Percentiles rank a stretch among this genome's conserved stretches.
phyloP scores from a whole-genome alignment of 2,329 filamentous ascomycete species.

The Tympanopsis confertula region DNA sequence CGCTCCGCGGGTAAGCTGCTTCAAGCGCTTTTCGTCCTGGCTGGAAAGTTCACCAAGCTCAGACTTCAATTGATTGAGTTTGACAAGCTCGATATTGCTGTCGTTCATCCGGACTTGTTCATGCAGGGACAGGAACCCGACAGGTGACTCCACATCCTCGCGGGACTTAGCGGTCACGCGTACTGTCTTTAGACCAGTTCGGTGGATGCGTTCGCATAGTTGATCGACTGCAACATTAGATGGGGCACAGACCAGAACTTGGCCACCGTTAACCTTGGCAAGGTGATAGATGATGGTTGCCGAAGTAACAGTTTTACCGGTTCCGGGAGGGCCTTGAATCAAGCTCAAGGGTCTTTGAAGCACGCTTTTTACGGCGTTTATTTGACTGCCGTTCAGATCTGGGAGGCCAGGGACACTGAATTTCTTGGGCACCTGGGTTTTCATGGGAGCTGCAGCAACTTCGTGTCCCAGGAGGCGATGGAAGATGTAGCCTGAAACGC shows the following conservation, averaged over 20 bases:
- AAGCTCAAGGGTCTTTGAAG: conserved; percentile 86
- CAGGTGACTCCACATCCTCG: conserved; percentile 96
- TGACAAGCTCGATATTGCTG: conserved; percentile 84
- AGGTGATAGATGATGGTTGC: conserved; percentile 98
- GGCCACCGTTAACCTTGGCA: conserved; percentile 85
- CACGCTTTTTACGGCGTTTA: conserved; percentile 90
- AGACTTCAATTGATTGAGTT: conserved; percentile 83
- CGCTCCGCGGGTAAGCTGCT: conserved; percentile 83
- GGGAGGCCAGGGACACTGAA: conserved; percentile 90
- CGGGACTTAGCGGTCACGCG: conserved; percentile 97
- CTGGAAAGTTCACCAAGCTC: conserved; percentile 86
- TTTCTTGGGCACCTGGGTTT: conserved; percentile 89
- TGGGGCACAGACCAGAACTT: conserved; percentile 90
- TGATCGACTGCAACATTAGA: conserved; percentile 98
- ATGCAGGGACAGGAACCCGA: conserved; percentile 87
- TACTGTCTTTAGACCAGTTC: conserved; percentile 89
- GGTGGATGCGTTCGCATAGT: conserved; percentile 90
- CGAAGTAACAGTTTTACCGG: conserved; percentile 96
- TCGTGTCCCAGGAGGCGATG: conserved; percentile 92
- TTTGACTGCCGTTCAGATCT: conserved; percentile 89
- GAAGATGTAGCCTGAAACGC: conserved; percentile 96
- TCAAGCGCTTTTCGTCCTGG: conserved; percentile 97
- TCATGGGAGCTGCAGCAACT: conserved; percentile 87
- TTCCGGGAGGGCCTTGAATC: conserved; percentile 93
- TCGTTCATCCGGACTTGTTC: conserved; percentile 97